Evolutionary conservation across 108 stramenopile species (phyloP), one percentile per base, ranked within the genome.

Genomic region (Fistulifera solaris): DNA sequence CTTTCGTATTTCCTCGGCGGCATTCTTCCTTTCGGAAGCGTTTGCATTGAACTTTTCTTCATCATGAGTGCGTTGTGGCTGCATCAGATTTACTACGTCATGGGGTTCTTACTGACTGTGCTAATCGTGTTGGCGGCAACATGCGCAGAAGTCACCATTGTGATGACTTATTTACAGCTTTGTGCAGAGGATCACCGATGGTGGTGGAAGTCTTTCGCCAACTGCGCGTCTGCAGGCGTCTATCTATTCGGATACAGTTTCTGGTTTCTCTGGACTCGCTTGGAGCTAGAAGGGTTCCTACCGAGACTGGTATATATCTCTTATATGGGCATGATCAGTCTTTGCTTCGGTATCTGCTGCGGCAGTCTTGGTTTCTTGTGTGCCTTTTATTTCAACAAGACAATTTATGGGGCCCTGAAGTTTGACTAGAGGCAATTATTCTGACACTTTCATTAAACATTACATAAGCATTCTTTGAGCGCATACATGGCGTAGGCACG

Each of bases 131-230:
- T 99, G 38, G 65, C 81, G 12, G 80, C 93, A 27, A 98, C 96
- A 10, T 96, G 95, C 65, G 94, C 97, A 3, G 85, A 96, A 77
- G 96, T 98, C 27, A 67, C 92, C 40, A 95, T 98, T 69, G 97
- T 99, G 16, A 72, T 98, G 73, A 81, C 81, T 67, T 99, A 99
- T 81, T 81, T 98, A 59, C 97, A 99, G 85, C 84, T 99, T n/a
- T 97, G 96, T 62, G 69, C 66, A 5, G 99, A 99, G 73, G 96
- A 99, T 70, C 95, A 98, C 71, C 75, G 85, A 59, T 99, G 98
- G 99, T 98, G 97, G 99, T 99, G 99, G 99, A 94, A 96, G 48
- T 92, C 93, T 1, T 96, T 99, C 67, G 70, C 77, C 40, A 96
- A 95, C 56, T 76, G 94, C 58, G 97, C 95, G 14, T 84, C 89